Evolutionary conservation across 306 rosid genomes (phyloP), one percentile per base, ranked within the genome.

Genomic region (Castanopsis chinensis): DNA sequence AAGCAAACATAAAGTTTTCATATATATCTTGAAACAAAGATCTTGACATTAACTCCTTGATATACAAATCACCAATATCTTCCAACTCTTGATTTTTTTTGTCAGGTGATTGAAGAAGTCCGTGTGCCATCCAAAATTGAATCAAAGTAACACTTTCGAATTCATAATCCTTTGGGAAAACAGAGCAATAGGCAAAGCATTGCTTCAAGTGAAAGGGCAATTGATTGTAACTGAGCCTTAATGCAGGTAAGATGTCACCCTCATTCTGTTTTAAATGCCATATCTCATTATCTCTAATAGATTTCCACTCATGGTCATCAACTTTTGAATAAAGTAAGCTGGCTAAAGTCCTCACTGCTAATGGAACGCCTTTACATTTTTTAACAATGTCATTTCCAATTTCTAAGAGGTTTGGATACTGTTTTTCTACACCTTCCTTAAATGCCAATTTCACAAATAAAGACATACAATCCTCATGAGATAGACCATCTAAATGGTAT

Each of bases 281-380:
- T 7, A 77, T 82, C 43, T 76, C 81, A 23, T 15, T 77, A 12
- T 77, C 85, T 63, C 69, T 63, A 4, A 63, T 17, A 1, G 4
- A 23, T 63, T 11, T 27, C 69, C 69, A 63, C 17, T 63, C 18
- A 2, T 18, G 0, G 27, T 10, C 69, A 25, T 63, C 69, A 1
- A 3, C 1, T 25, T 63, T 8, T 17, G 41, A 63, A 18, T 63
- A 63, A 63, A 63, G 69, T 18, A 25, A 0, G 35, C 3, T 1
- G 3, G 75, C 85, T 12, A 82, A 15, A 20, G 79, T 82, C 11
- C 71, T 78, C 49, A 77, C 21, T 0, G 84, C 85, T 56, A 85
- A 73, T 0, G 79, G 88, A 77, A 87, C 59, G 14, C 88, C 85
- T 33, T 33, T 5, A 51, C 90, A 84, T 65, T 82, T 87, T 4